A percentile compares a stretch with the other conserved stretches of the same genome.
Evolutionary conservation across 1,284 basidiomycete genomes (phyloP).

Genomic region (Hortiboletus rubellus): DNA sequence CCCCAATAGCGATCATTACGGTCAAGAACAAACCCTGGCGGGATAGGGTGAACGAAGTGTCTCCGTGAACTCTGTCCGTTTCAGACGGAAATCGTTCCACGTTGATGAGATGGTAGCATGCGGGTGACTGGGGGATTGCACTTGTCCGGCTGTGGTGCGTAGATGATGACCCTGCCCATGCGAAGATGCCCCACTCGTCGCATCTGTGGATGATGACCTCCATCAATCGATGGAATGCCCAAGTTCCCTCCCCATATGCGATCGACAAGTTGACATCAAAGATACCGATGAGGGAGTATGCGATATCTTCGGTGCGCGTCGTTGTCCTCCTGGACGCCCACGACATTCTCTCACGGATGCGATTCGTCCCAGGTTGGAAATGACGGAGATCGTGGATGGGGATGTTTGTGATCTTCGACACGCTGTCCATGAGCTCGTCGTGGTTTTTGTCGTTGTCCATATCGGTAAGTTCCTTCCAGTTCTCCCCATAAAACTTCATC

Average conservation of each 20-base stretch:
- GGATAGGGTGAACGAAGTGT: conserved; percentile 10
- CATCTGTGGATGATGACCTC: conserved; percentile 23
- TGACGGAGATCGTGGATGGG: conserved; percentile 10
- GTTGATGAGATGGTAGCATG: conserved; percentile 15
- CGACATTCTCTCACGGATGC: conserved; percentile 21
- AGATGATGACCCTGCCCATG: conserved; percentile 20
- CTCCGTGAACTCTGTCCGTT: conserved; percentile 9
- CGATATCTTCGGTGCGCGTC: conserved; percentile 20
- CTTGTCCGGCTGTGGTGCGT: conserved; percentile 14
- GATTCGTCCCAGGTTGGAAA: conserved; percentile 20
- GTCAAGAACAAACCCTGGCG: conserved; percentile 13
- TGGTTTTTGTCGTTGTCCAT: conserved; percentile 17
- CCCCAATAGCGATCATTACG: conserved; percentile 19
- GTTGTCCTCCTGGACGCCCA: conserved; percentile 23
- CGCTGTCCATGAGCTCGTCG: conserved; percentile 5
- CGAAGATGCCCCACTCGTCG: conserved; percentile 23
- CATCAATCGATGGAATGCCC: conserved; percentile 28
- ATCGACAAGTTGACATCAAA: conserved; percentile 25
- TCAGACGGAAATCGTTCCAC: conserved; percentile 9
- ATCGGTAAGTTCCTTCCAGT: conserved; percentile 16
- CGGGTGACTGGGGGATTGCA: conserved; percentile 17
- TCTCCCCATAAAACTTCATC: conserved; percentile 19
- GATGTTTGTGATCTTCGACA: conserved; percentile 18
- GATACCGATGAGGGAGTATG: conserved; percentile 24
- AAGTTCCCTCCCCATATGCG: conserved; percentile 21